Evolutionary conservation across 768 basidiomycete species (phyloP).

Genomic region (Candolleomyces eurysporus): DNA sequence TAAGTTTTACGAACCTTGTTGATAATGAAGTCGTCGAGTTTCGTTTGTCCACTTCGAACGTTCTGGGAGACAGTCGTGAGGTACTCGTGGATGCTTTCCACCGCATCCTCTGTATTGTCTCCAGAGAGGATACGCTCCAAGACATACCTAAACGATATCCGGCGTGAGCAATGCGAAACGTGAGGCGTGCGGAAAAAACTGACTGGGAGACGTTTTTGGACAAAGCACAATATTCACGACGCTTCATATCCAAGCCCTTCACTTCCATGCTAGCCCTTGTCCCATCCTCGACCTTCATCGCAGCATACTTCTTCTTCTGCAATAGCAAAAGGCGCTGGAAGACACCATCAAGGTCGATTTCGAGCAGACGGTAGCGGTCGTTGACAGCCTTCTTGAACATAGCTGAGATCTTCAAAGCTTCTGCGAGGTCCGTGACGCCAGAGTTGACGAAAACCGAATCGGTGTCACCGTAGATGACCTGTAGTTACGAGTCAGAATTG

Average conservation of each 20-base stretch:
- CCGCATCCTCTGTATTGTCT: constrained; percentile 83
- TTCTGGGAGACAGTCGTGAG: constrained; percentile 72
- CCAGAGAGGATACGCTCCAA: constrained; percentile 90
- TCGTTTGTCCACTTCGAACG: constrained; percentile 73
- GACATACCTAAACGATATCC: constrained; percentile 59
- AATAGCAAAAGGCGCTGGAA: constrained; percentile 90
- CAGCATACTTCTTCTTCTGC: constrained; percentile 99
- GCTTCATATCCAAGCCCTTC: constrained; percentile 99
- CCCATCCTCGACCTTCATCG: constrained; percentile 89
- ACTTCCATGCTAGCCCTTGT: constrained; percentile 78
- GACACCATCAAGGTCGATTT: constrained; percentile 93
- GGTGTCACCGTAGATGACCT: constrained; percentile 99
- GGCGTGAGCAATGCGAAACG: background rate
- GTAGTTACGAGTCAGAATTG: background rate
- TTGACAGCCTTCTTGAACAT: constrained; percentile 97
- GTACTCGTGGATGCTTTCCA: constrained; percentile 92
- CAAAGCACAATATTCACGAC: constrained; percentile 88
- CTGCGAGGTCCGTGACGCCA: constrained; percentile 81
- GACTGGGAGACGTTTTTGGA: constrained; percentile 94
- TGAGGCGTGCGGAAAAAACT: constrained; percentile 27
- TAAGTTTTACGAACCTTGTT: constrained; percentile 65
- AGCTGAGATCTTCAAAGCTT: constrained; percentile 88
- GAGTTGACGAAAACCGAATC: constrained; percentile 99
- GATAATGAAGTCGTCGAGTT: constrained; percentile 92
- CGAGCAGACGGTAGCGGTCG: constrained; percentile 90